A percentile compares a stretch with the other conserved stretches of the same genome.
Evolutionary conservation across 2,329 filamentous ascomycete species (phyloP).

Genomic region (Elsinoe necatrix): DNA sequence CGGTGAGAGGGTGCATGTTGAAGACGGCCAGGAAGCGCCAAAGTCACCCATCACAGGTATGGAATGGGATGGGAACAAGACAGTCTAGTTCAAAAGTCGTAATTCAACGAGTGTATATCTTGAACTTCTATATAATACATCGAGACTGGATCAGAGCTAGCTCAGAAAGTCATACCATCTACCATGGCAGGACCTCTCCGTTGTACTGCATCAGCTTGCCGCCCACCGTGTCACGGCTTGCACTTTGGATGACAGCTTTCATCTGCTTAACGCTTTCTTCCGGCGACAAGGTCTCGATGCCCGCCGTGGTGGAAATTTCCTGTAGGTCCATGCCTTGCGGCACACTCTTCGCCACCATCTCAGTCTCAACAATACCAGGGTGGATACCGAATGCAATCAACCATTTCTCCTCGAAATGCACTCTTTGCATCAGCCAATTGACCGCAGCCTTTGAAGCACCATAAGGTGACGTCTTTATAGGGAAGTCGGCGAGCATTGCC

Average conservation of each 20-base stretch:
- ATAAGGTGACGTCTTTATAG: conserved; percentile 35
- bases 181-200: conserved; percentile 5
- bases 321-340: neutral
- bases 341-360: neutral
- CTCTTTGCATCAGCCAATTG: conserved; percentile 32
- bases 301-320: neutral
- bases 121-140: too few relatives aligned
- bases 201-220: conserved; percentile 5
- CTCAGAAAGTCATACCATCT: neutral
- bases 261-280: neutral
- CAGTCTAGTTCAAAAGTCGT: neutral
- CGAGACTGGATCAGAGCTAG: too few relatives aligned
- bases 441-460: conserved; percentile 37
- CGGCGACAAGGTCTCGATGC: neutral
- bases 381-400: conserved; percentile 23
- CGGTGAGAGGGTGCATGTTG: neutral
- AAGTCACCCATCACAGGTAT: conserved; percentile 7
- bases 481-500: neutral
- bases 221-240: neutral
- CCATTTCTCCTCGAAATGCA: conserved; percentile 31
- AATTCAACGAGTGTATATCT: too few relatives aligned
- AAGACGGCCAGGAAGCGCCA: neutral
- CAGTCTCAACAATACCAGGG: conserved; percentile 24
- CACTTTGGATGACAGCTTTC: neutral
- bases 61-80: conserved; percentile 8